phyloP scores from a whole-genome alignment of 768 basidiomycete species.

The Suillus fuscotomentosus region DNA sequence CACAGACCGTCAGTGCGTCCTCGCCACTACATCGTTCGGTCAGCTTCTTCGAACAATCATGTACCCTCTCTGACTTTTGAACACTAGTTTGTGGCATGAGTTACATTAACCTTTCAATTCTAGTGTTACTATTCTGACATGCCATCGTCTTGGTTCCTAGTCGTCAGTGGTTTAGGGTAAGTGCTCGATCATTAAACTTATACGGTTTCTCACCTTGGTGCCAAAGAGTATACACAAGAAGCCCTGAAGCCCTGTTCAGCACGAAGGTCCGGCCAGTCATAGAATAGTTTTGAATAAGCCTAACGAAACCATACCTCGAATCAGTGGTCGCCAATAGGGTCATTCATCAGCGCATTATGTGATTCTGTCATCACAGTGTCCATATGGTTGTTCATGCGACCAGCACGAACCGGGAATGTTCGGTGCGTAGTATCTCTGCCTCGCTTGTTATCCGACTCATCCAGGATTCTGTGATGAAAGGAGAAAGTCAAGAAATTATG shows the following conservation, averaged over 20 bases:
- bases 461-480: neutral
- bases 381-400: constrained; percentile 15
- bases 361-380: constrained; percentile 18
- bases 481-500: constrained; percentile 6
- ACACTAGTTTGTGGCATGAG: constrained; percentile 13
- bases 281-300: neutral
- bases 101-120: constrained; percentile 5
- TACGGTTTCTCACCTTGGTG: neutral
- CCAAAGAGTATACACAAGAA: constrained; percentile 12
- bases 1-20: neutral
- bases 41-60: constrained; percentile 10
- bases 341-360: constrained; percentile 18
- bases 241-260: neutral
- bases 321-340: constrained; percentile 10
- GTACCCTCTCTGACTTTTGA: neutral
- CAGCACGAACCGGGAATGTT: constrained; percentile 6
- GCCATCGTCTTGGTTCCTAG: neutral
- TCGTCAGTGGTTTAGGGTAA: constrained; percentile 2
- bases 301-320: neutral
- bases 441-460: neutral
- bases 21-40: constrained; percentile 5
- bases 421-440: constrained; percentile 9
- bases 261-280: constrained; percentile 7
- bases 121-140: neutral
- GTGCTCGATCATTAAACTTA: too few relatives aligned